phyloP scores from a whole-genome alignment of 1,139 yeast species.

The Debaryomycetaceae sp. region DNA sequence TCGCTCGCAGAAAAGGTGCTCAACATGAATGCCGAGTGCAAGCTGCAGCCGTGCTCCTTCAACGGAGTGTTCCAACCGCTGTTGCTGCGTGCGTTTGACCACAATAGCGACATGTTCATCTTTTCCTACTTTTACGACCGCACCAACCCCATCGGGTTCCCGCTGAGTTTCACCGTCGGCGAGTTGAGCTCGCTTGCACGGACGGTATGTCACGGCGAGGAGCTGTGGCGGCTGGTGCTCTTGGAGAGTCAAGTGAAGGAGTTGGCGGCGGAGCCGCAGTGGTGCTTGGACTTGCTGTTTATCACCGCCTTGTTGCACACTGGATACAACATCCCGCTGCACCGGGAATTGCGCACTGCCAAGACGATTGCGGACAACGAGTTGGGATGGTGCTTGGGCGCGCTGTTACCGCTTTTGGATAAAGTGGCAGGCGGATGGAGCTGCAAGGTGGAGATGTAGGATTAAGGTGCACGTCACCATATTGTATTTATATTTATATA shows the following conservation, averaged over 20 bases:
- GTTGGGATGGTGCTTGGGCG: constrained; percentile 98
- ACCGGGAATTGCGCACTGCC: constrained; percentile 86
- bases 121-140: constrained; percentile 94
- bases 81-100: constrained; percentile 60
- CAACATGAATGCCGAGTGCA: constrained; percentile 74
- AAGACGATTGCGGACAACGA: constrained; percentile 80
- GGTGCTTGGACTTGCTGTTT: constrained; percentile 89
- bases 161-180: constrained; percentile 71
- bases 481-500: not conserved
- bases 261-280: constrained; percentile 70
- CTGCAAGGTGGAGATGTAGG: constrained; percentile 48
- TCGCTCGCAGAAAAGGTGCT: constrained; percentile 70
- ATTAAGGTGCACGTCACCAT: too few relatives aligned
- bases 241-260: constrained; percentile 57
- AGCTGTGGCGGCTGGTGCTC: constrained; percentile 53
- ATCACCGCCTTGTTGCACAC: constrained; percentile 84
- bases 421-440: constrained; percentile 53
- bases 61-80: constrained; percentile 97
- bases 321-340: constrained; percentile 89
- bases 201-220: constrained; percentile 76
- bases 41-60: constrained; percentile 77
- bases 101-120: constrained; percentile 65
- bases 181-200: constrained; percentile 77
- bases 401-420: constrained; percentile 81
- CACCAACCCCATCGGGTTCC: constrained; percentile 90